These are phyloP conservation scores for Dactylellina parvicollis DNA, from an alignment of 2,329 filamentous ascomycete genomes.

Conservation along the genomic window DNA sequence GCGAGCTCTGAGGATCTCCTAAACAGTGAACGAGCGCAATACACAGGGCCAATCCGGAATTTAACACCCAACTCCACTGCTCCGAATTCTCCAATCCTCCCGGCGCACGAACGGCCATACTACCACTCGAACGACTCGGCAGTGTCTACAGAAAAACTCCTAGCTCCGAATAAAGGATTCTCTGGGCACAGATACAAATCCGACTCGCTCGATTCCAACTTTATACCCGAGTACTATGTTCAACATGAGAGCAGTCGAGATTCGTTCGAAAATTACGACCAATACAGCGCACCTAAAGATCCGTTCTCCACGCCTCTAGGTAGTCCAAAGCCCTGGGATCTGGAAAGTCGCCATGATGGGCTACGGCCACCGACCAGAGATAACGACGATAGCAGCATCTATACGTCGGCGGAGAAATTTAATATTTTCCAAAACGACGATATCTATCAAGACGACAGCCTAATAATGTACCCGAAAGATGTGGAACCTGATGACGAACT, in stretches of 20 bases:
- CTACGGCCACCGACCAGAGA: conserved; percentile 70
- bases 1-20: conserved; percentile 41
- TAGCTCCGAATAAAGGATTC: conserved; percentile 35
- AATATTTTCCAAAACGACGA: conserved; percentile 75
- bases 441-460: conserved; percentile 72
- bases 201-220: conserved; percentile 28
- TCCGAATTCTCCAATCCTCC: conserved; percentile 39
- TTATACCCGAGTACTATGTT: conserved; percentile 37
- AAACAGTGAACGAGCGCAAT: conserved; percentile 33
- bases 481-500: conserved; percentile 78
- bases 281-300: conserved; percentile 20
- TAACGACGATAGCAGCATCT: conserved; percentile 69
- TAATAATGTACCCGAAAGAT: conserved; percentile 76
- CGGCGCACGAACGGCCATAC: conserved; percentile 22
- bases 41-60: conserved; percentile 43
- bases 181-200: conserved; percentile 37
- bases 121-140: conserved; percentile 10
- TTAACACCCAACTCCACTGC: conserved; percentile 42
- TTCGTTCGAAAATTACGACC: conserved; percentile 40
- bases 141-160: conserved; percentile 35
- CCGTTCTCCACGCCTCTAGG: conserved; percentile 45
- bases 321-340: conserved; percentile 40
- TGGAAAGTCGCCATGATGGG: conserved; percentile 19
- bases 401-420: conserved; percentile 78
- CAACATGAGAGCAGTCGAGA: conserved; percentile 35